Conservation (phyloP, 495 filamentous ascomycete genomes). For the Thermothielavioides terrestris region DNA sequence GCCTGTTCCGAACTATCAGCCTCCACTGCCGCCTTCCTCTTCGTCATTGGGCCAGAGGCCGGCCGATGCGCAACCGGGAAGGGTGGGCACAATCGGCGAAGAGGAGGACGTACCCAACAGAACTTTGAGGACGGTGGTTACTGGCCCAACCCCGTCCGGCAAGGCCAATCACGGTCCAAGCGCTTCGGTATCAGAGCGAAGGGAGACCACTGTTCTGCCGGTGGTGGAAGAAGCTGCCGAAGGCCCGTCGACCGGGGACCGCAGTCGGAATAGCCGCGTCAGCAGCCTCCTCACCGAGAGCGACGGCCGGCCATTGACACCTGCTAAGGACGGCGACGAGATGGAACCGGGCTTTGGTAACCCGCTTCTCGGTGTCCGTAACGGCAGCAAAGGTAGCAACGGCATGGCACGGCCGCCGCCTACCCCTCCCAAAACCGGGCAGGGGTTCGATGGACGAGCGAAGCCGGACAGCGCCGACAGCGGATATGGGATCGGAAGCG, state of each 20-base stretch:
- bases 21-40: constrained; percentile 38
- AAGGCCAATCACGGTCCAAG: constrained; percentile 43
- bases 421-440: constrained; percentile 37
- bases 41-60: constrained; percentile 37
- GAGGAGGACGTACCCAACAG: constrained; percentile 41
- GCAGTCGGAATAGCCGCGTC: constrained; percentile 32
- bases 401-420: constrained; percentile 27
- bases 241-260: constrained; percentile 57
- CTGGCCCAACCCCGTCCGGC: constrained; percentile 40
- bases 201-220: constrained; percentile 67
- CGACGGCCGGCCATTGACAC: constrained; percentile 37
- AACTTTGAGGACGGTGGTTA: constrained; percentile 41
- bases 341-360: constrained; percentile 37
- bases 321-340: constrained; percentile 32
- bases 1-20: constrained; percentile 35
- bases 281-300: constrained; percentile 33
- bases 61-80: constrained; percentile 28
- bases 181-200: constrained; percentile 37
- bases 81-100: constrained; percentile 30
- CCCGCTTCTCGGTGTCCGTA: constrained; percentile 28
- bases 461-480: constrained; percentile 35
- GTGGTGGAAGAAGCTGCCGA: constrained; percentile 90
- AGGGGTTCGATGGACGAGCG: constrained; percentile 18
- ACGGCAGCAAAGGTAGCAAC: constrained; percentile 26
- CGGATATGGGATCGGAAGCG: constrained; percentile 23